Percentiles rank a stretch among this genome's conserved stretches.
Conservation (phyloP, 768 basidiomycete genomes). For the Polyporus arcularius region DNA sequence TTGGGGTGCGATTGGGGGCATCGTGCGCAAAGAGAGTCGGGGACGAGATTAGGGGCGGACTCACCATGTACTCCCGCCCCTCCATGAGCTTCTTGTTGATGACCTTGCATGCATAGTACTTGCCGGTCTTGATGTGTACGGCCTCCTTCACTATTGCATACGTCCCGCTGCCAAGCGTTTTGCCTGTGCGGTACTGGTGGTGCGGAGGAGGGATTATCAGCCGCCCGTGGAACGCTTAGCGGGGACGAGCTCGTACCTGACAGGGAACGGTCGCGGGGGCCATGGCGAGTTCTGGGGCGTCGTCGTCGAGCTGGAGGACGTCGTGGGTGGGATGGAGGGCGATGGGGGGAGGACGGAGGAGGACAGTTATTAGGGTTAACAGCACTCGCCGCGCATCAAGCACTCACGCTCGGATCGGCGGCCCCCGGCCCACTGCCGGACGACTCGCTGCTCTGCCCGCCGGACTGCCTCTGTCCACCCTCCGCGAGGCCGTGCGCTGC, state of each 20-base stretch:
- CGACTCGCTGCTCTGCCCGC: background rate
- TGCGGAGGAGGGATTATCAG: conserved; percentile 6
- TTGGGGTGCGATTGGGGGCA: no score
- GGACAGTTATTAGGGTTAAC: background rate
- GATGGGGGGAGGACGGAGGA: background rate
- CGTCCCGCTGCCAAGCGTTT: conserved; percentile 87
- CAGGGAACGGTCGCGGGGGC: conserved; percentile 45
- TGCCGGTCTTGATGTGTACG: conserved; percentile 86
- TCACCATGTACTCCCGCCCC: conserved; percentile 95
- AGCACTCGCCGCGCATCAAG: background rate
- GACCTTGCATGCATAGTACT: conserved; percentile 99
- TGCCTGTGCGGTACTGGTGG: conserved; percentile 80
- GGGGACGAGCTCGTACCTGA: conserved; percentile 36
- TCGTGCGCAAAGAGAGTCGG: background rate
- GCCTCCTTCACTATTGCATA: conserved; percentile 97
- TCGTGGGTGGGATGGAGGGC: background rate
- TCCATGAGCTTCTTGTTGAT: conserved; percentile 99
- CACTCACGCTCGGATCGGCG: background rate
- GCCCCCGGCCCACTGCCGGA: background rate
- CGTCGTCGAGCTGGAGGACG: background rate
- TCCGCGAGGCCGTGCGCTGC: background rate
- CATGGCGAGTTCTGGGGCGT: background rate
- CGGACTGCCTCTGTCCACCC: background rate
- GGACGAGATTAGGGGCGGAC: conserved; percentile 25
- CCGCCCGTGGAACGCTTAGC: conserved; percentile 1